A percentile compares a stretch with the other conserved stretches of the same genome.
Evolutionary conservation across 192 early-diverging fungal genomes (phyloP).

Genomic region (Tieghemiomyces parasiticus): DNA sequence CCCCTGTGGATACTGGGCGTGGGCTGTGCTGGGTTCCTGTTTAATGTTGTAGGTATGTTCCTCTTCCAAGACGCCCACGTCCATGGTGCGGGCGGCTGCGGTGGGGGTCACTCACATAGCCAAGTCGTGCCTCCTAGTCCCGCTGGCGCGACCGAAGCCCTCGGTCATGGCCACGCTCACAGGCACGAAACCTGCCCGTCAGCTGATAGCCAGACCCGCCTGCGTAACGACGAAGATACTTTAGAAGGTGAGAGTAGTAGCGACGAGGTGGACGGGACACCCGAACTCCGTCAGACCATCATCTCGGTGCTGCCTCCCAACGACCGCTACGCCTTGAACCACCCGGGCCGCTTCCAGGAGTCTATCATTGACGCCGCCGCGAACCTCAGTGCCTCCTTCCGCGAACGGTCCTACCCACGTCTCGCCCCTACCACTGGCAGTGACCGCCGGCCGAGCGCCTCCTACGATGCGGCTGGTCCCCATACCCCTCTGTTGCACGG

Average conservation of each 20-base stretch:
- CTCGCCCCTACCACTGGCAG: neutral
- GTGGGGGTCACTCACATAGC: slow-evolving; percentile 15
- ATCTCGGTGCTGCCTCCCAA: slow-evolving; percentile 5
- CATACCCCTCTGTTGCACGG: neutral
- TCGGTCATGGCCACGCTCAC: neutral
- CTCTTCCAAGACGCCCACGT: slow-evolving; percentile 59
- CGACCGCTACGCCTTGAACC: neutral
- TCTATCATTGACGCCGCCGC: slow-evolving; percentile 10
- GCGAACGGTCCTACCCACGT: too few relatives aligned
- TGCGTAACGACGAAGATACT: slow-evolving; percentile 6
- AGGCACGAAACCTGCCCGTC: neutral
- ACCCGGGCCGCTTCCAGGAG: neutral
- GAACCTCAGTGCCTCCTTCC: slow-evolving; percentile 8
- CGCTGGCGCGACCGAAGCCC: neutral
- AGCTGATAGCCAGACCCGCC: neutral
- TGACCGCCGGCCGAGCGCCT: too few relatives aligned
- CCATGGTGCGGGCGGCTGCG: slow-evolving; percentile 34
- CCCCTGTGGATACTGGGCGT: slow-evolving; percentile 64
- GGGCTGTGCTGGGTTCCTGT: slow-evolving; percentile 55
- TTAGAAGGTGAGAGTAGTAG: slow-evolving; percentile 6
- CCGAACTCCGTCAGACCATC: neutral
- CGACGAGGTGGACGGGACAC: neutral
- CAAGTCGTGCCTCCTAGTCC: slow-evolving; percentile 9
- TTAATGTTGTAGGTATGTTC: slow-evolving; percentile 67
- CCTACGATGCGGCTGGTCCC: neutral